Percentiles rank a stretch among this genome's conserved stretches.
Evolutionary conservation across 495 filamentous ascomycete species (phyloP).

Genomic region (Aspergillus diversus): DNA sequence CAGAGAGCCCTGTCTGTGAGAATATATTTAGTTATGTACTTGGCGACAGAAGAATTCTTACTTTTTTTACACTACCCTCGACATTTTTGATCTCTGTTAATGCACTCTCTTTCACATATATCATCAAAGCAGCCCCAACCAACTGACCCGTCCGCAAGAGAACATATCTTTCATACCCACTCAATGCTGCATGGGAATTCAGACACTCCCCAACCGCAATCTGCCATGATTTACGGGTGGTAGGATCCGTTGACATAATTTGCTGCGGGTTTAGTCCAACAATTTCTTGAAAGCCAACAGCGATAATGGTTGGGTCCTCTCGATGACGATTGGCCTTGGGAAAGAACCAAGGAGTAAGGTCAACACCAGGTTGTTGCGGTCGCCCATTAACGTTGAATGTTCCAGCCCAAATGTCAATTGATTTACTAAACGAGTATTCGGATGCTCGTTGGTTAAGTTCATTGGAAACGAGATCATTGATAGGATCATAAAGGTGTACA

Average conservation of each 20-base stretch:
- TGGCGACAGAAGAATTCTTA: constrained; percentile 20
- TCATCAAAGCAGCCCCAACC: constrained; percentile 87
- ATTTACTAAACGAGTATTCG: constrained; percentile 57
- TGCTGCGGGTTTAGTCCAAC: constrained; percentile 96
- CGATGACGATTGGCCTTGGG: constrained; percentile 54
- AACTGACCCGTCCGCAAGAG: constrained; percentile 90
- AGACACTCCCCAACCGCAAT: constrained; percentile 74
- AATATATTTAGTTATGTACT: constrained; percentile 21
- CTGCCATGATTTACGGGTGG: constrained; percentile 85
- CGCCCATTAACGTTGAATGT: constrained; percentile 96
- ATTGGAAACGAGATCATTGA: constrained; percentile 82
- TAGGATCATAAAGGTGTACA: constrained; percentile 87
- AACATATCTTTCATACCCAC: constrained; percentile 77
- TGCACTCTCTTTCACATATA: constrained; percentile 80
- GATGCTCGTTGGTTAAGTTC: constrained; percentile 67
- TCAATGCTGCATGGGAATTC: constrained; percentile 65
- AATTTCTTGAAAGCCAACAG: constrained; percentile 95
- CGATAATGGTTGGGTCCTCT: constrained; percentile 62
- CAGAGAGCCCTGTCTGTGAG: constrained; percentile 83
- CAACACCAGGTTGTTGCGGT: constrained; percentile 71
- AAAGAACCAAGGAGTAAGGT: constrained; percentile 82
- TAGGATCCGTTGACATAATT: constrained; percentile 97
- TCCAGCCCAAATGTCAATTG: constrained; percentile 73
- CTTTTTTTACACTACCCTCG: constrained; percentile 93
- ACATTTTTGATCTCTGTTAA: constrained; percentile 90